phyloP scores from a whole-genome alignment of 805 yeast species.

The Saccharomyces kudriavzevii region DNA sequence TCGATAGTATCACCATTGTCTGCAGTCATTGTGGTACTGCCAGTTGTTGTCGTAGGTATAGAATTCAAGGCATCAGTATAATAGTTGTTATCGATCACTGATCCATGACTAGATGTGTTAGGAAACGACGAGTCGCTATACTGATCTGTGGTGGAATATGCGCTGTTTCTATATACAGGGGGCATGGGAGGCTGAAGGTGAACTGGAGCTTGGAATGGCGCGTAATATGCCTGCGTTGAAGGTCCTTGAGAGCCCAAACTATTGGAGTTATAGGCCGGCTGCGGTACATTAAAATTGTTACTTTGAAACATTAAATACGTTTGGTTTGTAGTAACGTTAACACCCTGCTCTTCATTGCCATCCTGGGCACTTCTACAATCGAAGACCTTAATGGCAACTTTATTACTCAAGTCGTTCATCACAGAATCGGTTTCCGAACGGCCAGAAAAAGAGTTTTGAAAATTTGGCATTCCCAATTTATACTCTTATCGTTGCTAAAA shows the following conservation, averaged over 20 bases:
- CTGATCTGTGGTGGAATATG: background rate
- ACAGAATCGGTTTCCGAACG: background rate
- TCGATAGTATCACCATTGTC: background rate
- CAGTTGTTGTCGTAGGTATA: background rate
- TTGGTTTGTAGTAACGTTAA: background rate
- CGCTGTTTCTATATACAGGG: background rate
- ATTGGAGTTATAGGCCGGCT: background rate
- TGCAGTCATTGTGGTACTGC: background rate
- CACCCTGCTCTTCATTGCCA: background rate
- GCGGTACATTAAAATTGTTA: background rate
- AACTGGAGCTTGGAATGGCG: background rate
- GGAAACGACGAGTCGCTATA: background rate
- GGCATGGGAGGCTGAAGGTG: background rate
- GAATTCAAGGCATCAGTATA: background rate
- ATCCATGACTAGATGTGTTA: background rate
- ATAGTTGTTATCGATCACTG: background rate
- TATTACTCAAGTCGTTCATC: background rate
- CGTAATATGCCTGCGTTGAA: background rate
- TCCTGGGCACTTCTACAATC: background rate
- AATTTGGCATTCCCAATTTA: background rate
- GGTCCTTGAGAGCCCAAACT: background rate
- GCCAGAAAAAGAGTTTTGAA: background rate
- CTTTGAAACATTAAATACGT: background rate
- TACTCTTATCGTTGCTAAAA: background rate
- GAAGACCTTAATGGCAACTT: background rate